Percentiles rank a stretch among this genome's conserved stretches.
Evolutionary conservation across 2,329 filamentous ascomycete genomes (phyloP).

Genomic region (Epichloe sibirici): DNA sequence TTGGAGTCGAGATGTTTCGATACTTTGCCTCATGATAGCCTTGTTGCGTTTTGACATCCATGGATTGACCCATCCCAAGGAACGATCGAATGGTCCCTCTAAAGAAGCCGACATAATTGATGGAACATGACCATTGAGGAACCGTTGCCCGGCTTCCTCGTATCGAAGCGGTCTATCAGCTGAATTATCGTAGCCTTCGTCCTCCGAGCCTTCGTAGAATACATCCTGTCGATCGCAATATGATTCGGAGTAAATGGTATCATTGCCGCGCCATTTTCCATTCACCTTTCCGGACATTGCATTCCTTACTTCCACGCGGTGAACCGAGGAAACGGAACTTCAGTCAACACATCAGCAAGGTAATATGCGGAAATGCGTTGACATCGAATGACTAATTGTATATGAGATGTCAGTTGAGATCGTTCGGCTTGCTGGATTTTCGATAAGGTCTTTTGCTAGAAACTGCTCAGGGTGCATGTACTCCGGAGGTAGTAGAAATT

Average conservation of each 20-base stretch:
- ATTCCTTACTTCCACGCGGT: not conserved
- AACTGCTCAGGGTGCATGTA: too few relatives aligned
- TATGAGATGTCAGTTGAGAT: not conserved
- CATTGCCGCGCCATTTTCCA: conserved; percentile 15
- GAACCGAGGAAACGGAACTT: not conserved
- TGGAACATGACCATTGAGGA: conserved; percentile 42
- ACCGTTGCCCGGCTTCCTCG: conserved; percentile 46
- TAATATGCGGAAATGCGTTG: not conserved
- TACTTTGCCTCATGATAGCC: not conserved
- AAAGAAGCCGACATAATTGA: conserved; percentile 48
- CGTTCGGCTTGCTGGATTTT: not conserved
- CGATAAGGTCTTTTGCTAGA: not conserved
- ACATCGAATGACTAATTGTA: not conserved
- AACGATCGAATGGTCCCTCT: conserved; percentile 45
- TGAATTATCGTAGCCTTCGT: conserved; percentile 37
- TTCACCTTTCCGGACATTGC: not conserved
- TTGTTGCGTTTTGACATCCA: conserved; percentile 14
- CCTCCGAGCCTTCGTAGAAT: conserved; percentile 44
- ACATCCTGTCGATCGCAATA: conserved; percentile 31
- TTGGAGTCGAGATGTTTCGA: not conserved
- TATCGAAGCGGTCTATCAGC: conserved; percentile 38
- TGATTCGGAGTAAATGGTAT: conserved; percentile 34
- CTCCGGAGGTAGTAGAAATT: too few relatives aligned
- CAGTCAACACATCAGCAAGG: not conserved
- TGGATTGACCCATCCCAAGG: conserved; percentile 21